These are phyloP conservation scores for Aspergillus kassunensis DNA, from an alignment of 495 filamentous ascomycete genomes.

Conservation along the genomic window DNA sequence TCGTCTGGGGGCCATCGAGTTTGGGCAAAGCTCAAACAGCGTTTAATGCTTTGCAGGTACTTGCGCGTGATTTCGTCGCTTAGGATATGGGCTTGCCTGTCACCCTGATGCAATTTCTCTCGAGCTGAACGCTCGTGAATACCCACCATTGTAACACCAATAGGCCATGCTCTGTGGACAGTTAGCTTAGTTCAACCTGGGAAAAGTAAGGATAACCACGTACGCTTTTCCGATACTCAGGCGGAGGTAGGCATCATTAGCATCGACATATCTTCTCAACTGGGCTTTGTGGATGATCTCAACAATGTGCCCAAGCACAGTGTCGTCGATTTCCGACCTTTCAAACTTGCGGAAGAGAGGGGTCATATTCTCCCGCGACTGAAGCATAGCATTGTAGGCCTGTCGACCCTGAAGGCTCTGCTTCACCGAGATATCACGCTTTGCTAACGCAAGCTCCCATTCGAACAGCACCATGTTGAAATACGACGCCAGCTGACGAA, in stretches of 20 bases:
- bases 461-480: conserved; percentile 89
- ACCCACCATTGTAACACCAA: conserved; percentile 99
- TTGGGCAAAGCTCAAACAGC: conserved; percentile 94
- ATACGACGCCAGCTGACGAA: conserved; percentile 84
- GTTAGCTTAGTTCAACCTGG: conserved; percentile 14
- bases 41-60: conserved; percentile 95
- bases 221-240: conserved; percentile 94
- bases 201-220: conserved; percentile 10
- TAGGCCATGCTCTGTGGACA: conserved; percentile 75
- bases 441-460: conserved; percentile 76
- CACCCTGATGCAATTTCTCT: conserved; percentile 88
- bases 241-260: conserved; percentile 89
- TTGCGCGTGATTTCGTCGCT: conserved; percentile 93
- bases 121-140: conserved; percentile 95
- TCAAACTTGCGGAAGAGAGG: conserved; percentile 92
- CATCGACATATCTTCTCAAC: conserved; percentile 86
- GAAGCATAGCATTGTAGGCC: conserved; percentile 73
- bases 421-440: conserved; percentile 57
- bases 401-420: conserved; percentile 72
- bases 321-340: conserved; percentile 68
- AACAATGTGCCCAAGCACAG: conserved; percentile 77
- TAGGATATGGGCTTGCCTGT: conserved; percentile 91
- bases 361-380: conserved; percentile 77
- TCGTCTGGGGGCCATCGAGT: conserved; percentile 94
- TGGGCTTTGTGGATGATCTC: conserved; percentile 92